phyloP scores from a whole-genome alignment of 139 green algal genomes.

The Chlorella sp. region DNA sequence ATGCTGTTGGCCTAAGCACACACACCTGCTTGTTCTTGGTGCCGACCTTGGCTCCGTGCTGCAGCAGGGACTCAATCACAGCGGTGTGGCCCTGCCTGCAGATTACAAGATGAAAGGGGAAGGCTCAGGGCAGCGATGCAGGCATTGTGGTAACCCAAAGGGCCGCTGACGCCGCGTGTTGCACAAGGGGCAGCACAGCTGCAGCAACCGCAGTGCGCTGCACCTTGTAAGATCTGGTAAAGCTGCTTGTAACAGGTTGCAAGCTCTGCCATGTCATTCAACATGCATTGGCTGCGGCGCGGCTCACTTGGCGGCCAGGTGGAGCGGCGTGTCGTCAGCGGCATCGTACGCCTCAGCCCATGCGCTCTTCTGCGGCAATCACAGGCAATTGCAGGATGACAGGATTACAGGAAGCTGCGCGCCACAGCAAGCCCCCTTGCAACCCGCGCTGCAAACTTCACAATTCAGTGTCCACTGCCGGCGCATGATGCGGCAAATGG shows the following conservation, averaged over 20 bases:
- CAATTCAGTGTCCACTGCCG: background rate
- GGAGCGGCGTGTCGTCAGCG: constrained; percentile 65
- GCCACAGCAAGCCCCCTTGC: background rate
- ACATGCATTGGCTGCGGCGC: too few species aligned
- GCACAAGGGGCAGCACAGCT: too few species aligned
- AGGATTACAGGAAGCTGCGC: background rate
- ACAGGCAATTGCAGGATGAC: background rate
- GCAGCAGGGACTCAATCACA: constrained; percentile 50
- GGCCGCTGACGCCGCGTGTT: too few species aligned
- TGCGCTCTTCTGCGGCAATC: constrained; percentile 40
- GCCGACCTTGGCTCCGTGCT: constrained; percentile 38
- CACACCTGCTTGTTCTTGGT: constrained; percentile 60
- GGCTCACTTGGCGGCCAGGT: constrained; percentile 62
- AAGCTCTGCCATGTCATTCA: too few species aligned
- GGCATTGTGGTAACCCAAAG: background rate
- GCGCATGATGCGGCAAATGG: background rate
- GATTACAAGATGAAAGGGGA: background rate
- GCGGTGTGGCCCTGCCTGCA: constrained; percentile 2
- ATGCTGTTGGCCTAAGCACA: too few species aligned
- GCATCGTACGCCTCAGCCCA: constrained; percentile 68
- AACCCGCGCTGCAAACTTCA: background rate
- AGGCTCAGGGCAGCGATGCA: background rate
- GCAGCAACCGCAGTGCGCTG: too few species aligned
- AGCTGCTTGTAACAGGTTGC: too few species aligned
- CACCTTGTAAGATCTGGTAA: background rate